Evolutionary conservation across 1,284 basidiomycete species (phyloP), one percentile per base, ranked within the genome.

Genomic region (Gymnopus androsaceus): DNA sequence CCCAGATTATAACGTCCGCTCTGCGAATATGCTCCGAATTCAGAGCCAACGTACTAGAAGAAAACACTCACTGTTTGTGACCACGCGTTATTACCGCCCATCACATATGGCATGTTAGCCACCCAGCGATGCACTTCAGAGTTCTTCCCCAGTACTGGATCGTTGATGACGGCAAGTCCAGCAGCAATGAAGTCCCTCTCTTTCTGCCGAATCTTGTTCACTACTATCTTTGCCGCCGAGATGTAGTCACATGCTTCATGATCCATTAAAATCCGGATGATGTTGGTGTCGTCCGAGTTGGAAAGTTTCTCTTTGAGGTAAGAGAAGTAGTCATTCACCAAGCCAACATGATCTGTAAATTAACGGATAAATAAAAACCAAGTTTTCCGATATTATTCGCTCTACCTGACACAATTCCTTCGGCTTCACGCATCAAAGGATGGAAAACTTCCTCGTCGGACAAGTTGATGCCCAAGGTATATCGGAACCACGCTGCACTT

Each of bases 61-160:
- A 40, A 34, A 17, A 6, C 3, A 27, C 37, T 4, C 23, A 60
- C 59, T 55, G 57, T 50, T 33, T 58, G 59, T 7, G 46, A 58
- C 59, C 56, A 60, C 12, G 59, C 59, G n/a, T 40, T 54, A 27
- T 59, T 59, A 15, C 57, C 59, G 14, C 59, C 59, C 59, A 61
- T 61, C 28, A 46, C 33, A 36, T 61, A 61, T 21, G 57, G 59
- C n/a, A 61, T 38, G 28, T 53, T 56, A 3, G 42, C 28, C 14
- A 61, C 56, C 54, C 57, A 59, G 8, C 54, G 37, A 11, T 46
- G 54, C 28, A 61, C 57, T 28, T 61, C 59, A 19, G 57, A 49
- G 40, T 61, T 53, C 17, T 49, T 44, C 1, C 59, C 59, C 19
- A 61, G 59, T 34, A 46, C 59, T 19, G 59, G 59, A 37, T 61